phyloP scores from a whole-genome alignment of 306 rosid genomes.

The Quercus ilex region DNA sequence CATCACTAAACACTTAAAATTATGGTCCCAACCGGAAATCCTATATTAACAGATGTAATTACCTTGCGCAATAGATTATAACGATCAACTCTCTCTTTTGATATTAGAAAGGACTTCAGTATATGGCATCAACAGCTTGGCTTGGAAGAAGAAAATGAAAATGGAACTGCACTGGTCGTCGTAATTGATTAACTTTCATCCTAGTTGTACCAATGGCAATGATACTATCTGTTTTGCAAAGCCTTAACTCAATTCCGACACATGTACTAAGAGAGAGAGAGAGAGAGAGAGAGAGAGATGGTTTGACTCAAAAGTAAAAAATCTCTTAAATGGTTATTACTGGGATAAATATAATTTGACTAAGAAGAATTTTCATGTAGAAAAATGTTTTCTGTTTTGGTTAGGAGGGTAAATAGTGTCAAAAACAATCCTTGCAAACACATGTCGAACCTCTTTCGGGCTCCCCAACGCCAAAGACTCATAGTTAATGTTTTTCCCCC shows the following conservation, averaged over 20 bases:
- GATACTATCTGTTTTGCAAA: no score
- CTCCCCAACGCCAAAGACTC: constrained; percentile 26
- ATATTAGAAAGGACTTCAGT: no score
- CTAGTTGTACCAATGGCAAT: no score
- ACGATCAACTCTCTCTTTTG: no score
- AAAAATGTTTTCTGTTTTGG: background rate
- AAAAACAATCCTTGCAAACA: constrained; percentile 35
- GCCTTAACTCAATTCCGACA: background rate
- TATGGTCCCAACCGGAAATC: background rate
- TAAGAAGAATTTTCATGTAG: background rate
- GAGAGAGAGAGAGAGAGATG: background rate
- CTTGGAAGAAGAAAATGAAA: no score
- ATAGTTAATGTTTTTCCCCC: constrained; percentile 24
- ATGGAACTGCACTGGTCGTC: no score
- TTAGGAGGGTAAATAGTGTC: constrained; percentile 30
- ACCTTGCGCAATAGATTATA: no score
- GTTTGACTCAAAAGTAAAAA: background rate
- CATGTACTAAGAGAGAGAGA: background rate
- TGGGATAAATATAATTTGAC: background rate
- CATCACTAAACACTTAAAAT: background rate
- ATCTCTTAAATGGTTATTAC: background rate
- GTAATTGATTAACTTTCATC: no score
- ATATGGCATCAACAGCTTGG: no score
- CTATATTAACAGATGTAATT: no score
- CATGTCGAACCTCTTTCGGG: constrained; percentile 32